A percentile compares a stretch with the other conserved stretches of the same genome.
These are phyloP conservation scores for Fusarium setosum DNA, from an alignment of 2,329 filamentous ascomycete genomes.

Conservation along the genomic window DNA sequence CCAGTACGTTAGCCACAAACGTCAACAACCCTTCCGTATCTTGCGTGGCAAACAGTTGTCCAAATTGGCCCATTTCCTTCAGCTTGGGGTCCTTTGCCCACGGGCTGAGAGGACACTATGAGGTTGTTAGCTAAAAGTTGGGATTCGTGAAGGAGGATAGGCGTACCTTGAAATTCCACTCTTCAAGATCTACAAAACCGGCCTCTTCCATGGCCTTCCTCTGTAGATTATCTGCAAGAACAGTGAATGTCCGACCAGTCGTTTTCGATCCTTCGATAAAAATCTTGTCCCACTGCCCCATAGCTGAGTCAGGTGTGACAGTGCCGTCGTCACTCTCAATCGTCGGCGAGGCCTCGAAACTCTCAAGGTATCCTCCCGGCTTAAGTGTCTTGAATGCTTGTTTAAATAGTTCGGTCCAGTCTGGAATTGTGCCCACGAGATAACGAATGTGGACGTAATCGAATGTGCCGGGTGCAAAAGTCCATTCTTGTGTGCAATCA, in stretches of 20 bases:
- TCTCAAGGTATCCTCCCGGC: constrained; percentile 27
- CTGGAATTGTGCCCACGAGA: constrained; percentile 26
- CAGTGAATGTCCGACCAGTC: constrained; percentile 32
- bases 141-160: rapidly evolving
- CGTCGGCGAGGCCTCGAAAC: constrained; percentile 22
- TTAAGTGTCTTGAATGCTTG: constrained; percentile 25
- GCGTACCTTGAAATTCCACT: constrained; percentile 29
- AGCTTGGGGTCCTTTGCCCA: constrained; percentile 30
- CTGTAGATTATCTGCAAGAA: constrained; percentile 25
- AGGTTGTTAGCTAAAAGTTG: background rate
- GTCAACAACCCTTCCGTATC: constrained; percentile 31
- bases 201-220: constrained; percentile 13
- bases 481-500: constrained; percentile 35
- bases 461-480: constrained; percentile 22
- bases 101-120: constrained; percentile 20
- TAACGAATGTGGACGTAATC: constrained; percentile 34
- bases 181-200: constrained; percentile 28
- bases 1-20: constrained; percentile 30
- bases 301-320: constrained; percentile 24
- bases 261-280: constrained; percentile 27
- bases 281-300: constrained; percentile 26
- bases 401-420: constrained; percentile 19
- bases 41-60: constrained; percentile 30
- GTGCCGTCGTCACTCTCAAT: constrained; percentile 25
- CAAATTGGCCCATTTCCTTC: constrained; percentile 33